Evolutionary conservation across 1,139 yeast species (phyloP).

Genomic region (Blastobotrys malaysiensis): DNA sequence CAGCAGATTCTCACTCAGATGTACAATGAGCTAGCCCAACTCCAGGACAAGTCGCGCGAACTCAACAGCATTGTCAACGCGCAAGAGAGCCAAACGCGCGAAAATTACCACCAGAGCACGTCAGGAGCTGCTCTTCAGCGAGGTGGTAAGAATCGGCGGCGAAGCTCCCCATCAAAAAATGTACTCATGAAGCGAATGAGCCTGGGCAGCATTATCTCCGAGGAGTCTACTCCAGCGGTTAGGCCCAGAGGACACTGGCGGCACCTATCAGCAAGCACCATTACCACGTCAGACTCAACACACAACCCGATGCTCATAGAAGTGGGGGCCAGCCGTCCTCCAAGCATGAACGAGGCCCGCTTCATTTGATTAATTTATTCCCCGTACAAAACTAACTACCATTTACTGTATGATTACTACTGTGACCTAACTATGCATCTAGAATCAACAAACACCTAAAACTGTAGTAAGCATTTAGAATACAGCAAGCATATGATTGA

Average conservation of each 20-base stretch:
- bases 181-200: neutral
- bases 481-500: neutral
- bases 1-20: conserved; percentile 26
- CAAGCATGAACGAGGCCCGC: neutral
- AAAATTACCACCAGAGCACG: neutral
- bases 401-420: no score
- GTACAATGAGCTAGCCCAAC: conserved; percentile 28
- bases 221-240: neutral
- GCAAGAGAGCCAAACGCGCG: neutral
- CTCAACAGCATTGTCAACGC: conserved; percentile 18
- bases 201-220: neutral
- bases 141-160: neutral
- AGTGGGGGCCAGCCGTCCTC: neutral
- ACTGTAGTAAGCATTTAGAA: no score
- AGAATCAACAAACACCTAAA: no score
- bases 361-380: neutral
- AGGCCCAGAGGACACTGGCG: neutral
- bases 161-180: neutral
- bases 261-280: neutral
- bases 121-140: neutral
- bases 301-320: neutral
- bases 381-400: neutral
- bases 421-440: neutral
- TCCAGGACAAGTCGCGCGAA: conserved; percentile 25
- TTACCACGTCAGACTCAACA: neutral